Conservation (phyloP, 2,329 filamentous ascomycete species). For the Corynespora cassiicola region DNA sequence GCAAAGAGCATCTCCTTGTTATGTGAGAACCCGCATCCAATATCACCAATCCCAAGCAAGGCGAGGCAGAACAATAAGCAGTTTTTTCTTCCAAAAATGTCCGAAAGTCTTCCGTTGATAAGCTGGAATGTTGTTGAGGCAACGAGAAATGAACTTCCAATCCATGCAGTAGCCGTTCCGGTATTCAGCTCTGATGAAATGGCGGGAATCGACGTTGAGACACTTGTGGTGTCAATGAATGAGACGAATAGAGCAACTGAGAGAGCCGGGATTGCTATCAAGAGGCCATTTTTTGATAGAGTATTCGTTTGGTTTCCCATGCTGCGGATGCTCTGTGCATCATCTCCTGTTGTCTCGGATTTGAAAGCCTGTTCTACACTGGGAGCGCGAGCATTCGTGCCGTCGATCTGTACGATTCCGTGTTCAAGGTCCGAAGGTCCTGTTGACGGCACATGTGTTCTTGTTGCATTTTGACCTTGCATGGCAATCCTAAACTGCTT, state of each 20-base stretch:
- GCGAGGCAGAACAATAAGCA: constrained; percentile 15
- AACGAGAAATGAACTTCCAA: constrained; percentile 22
- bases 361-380: too few species aligned
- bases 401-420: too few species aligned
- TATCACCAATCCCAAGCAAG: constrained; percentile 38
- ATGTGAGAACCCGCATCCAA: constrained; percentile 35
- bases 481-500: too few species aligned
- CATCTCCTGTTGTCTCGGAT: neutral
- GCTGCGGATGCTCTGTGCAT: neutral
- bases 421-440: too few species aligned
- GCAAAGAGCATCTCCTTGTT: constrained; percentile 34
- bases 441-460: too few species aligned
- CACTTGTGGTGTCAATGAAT: constrained; percentile 21
- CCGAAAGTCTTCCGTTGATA: constrained; percentile 66
- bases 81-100: constrained; percentile 67
- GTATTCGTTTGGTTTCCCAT: constrained; percentile 21
- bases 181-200: constrained; percentile 17
- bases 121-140: constrained; percentile 60
- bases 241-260: constrained; percentile 22
- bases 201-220: constrained; percentile 17
- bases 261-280: constrained; percentile 19
- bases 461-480: too few species aligned
- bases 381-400: too few species aligned
- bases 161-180: constrained; percentile 18
- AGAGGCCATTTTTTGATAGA: constrained; percentile 13